These are phyloP conservation scores for Phoenix dactylifera DNA, from an alignment of 176 grass and related monocot genomes.

Conservation along the genomic window DNA sequence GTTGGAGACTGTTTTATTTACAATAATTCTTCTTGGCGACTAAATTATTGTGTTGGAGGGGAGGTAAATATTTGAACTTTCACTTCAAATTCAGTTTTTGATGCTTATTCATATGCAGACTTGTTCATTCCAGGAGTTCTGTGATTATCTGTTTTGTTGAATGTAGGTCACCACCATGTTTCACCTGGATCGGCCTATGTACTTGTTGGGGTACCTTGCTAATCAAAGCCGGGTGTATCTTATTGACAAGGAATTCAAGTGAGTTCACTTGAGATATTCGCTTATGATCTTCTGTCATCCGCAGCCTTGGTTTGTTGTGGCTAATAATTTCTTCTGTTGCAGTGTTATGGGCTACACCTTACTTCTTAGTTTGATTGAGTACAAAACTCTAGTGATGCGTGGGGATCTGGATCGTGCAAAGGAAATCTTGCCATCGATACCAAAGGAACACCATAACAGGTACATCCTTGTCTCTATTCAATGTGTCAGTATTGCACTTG, in stretches of 20 bases:
- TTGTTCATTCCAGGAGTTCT: constrained; percentile 7
- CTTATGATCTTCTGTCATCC: background rate
- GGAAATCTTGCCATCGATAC: constrained; percentile 83
- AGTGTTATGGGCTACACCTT: constrained; percentile 98
- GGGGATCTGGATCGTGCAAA: constrained; percentile 86
- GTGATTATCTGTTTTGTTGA: constrained; percentile 24
- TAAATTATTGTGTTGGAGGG: constrained; percentile 96
- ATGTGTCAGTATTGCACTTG: background rate
- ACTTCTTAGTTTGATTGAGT: constrained; percentile 96
- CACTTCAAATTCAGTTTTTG: constrained; percentile 14
- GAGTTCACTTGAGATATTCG: constrained; percentile 20
- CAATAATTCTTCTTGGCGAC: constrained; percentile 84
- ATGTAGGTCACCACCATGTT: constrained; percentile 95
- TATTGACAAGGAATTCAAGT: constrained; percentile 99
- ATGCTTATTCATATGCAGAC: background rate
- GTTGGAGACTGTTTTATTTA: constrained; percentile 99
- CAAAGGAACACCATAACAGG: constrained; percentile 88
- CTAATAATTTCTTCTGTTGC: constrained; percentile 38
- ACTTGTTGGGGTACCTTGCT: constrained; percentile 90
- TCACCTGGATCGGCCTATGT: constrained; percentile 98
- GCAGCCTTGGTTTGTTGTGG: constrained; percentile 20
- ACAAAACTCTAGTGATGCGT: constrained; percentile 97
- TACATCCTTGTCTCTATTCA: constrained; percentile 8
- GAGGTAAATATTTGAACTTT: constrained; percentile 47
- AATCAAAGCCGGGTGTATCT: constrained; percentile 97